phyloP scores from a whole-genome alignment of 108 stramenopile genomes.

The Cyclostephanos invisitatus region DNA sequence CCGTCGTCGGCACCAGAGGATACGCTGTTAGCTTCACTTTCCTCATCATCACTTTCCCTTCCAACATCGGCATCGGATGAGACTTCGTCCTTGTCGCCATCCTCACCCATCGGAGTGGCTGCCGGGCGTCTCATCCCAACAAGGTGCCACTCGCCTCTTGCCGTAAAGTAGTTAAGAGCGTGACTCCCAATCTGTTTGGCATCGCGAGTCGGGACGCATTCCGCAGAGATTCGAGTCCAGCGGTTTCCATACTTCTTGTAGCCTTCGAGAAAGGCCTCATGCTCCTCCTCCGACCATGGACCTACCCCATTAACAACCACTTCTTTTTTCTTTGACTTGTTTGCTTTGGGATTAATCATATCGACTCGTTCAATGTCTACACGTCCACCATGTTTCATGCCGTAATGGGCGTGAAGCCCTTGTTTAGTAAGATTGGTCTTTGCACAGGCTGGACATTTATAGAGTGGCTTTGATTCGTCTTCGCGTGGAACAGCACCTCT shows the following conservation, averaged over 20 bases:
- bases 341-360: conserved; percentile 2
- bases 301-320: conserved; percentile 39
- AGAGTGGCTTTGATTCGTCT: background rate
- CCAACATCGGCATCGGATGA: background rate
- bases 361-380: conserved; percentile 14
- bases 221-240: conserved; percentile 83
- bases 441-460: conserved; percentile 29
- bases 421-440: conserved; percentile 16
- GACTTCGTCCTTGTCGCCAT: background rate
- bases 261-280: conserved; percentile 88
- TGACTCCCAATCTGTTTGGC: conserved; percentile 94
- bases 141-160: conserved; percentile 41
- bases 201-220: conserved; percentile 84
- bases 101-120: conserved; percentile 3
- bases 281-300: conserved; percentile 93
- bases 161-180: conserved; percentile 96
- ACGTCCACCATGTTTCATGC: conserved; percentile 21
- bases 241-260: conserved; percentile 81
- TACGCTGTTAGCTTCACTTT: conserved; percentile 5
- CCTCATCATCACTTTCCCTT: conserved; percentile 13
- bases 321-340: background rate
- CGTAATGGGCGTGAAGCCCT: conserved; percentile 31
- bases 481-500: background rate
- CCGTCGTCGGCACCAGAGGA: conserved; percentile 27
- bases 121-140: background rate